phyloP scores from a whole-genome alignment of 257 asterid species.

The Mitragyna speciosa region DNA sequence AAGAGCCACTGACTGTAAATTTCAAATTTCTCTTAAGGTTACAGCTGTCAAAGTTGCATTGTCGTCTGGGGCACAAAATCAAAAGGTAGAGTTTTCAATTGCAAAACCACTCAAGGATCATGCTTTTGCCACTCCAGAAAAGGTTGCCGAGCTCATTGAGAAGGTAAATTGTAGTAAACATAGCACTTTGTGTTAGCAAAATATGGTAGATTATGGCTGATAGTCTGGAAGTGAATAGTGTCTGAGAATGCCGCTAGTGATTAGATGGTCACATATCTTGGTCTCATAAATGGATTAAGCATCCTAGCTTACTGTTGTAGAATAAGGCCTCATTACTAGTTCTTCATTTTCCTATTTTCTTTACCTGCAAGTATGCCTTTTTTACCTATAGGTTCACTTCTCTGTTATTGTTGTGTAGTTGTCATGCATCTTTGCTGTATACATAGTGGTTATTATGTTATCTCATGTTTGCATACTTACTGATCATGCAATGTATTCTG shows the following conservation, averaged over 20 bases:
- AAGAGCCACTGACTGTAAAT: not conserved
- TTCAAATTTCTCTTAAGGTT: conserved; percentile 47
- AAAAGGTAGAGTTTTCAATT: conserved; percentile 55
- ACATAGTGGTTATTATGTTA: not conserved
- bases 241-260: not conserved
- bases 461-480: not conserved
- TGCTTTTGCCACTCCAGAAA: conserved; percentile 93
- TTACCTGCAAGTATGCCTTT: not conserved
- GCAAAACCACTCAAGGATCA: conserved; percentile 85
- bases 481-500: conserved; percentile 2
- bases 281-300: not conserved
- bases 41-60: conserved; percentile 90
- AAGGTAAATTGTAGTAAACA: conserved; percentile 52
- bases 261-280: not conserved
- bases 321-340: not conserved
- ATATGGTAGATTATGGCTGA: not conserved
- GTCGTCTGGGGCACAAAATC: conserved; percentile 63
- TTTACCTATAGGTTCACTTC: not conserved
- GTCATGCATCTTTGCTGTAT: not conserved
- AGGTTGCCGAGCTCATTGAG: conserved; percentile 78
- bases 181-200: not conserved
- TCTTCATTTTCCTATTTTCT: not conserved
- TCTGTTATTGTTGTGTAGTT: not conserved
- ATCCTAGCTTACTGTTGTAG: not conserved
- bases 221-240: not conserved